Evolutionary conservation across 305 asterid genomes (phyloP).

Genomic region (Plantago rigida): DNA sequence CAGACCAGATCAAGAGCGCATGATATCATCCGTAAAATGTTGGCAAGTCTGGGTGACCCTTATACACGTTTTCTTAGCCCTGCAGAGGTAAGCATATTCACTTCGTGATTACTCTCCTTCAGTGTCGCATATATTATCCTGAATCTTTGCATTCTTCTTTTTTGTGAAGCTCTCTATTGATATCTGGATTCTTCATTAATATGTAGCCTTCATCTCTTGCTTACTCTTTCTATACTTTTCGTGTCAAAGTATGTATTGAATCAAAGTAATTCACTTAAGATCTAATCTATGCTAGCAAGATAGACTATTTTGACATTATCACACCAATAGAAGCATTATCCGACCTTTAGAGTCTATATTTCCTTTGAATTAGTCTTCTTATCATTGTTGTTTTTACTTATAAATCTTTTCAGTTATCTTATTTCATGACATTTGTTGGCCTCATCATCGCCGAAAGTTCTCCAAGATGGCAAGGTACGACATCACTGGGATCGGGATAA

Average conservation of each 20-base stretch:
- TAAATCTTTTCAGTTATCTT: slow-evolving; percentile 56
- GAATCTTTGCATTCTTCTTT: slow-evolving; percentile 6
- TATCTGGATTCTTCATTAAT: background rate
- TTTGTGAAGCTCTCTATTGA: background rate
- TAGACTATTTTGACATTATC: too few relatives aligned
- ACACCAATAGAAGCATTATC: background rate
- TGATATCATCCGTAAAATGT: slow-evolving; percentile 67
- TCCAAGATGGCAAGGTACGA: slow-evolving; percentile 97
- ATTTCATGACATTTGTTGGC: slow-evolving; percentile 60
- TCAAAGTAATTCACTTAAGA: background rate
- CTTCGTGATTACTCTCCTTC: slow-evolving; percentile 3
- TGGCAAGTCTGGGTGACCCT: slow-evolving; percentile 77
- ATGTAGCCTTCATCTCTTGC: background rate
- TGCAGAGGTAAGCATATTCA: slow-evolving; percentile 46
- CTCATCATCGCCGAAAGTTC: slow-evolving; percentile 63
- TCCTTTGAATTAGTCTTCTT: background rate
- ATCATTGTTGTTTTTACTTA: slow-evolving; percentile 35
- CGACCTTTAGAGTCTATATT: background rate
- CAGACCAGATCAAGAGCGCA: slow-evolving; percentile 75
- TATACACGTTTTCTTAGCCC: slow-evolving; percentile 88
- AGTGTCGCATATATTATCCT: background rate
- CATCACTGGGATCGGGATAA: slow-evolving; percentile 90
- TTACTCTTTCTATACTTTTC: background rate
- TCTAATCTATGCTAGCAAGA: too few relatives aligned
- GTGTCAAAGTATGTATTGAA: background rate